phyloP scores from a whole-genome alignment of 352 stramenopile species.

The Plasmopara halstedii region DNA sequence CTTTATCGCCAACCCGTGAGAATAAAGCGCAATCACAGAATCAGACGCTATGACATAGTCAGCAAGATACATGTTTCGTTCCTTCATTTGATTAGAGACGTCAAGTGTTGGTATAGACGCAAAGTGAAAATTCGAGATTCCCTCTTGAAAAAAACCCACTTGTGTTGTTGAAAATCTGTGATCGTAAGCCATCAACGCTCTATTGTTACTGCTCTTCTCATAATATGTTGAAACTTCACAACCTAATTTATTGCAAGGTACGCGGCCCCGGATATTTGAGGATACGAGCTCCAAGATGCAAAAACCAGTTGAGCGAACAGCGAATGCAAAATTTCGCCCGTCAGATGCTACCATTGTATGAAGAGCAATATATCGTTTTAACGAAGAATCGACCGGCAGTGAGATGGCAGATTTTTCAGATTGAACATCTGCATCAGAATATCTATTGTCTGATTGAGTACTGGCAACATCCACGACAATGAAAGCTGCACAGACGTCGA shows the following conservation, averaged over 20 bases:
- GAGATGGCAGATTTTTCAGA: background rate
- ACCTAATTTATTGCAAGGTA: conserved; percentile 12
- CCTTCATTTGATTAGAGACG: background rate
- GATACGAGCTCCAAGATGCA: conserved; percentile 32
- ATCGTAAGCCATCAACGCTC: conserved; percentile 19
- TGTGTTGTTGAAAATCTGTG: conserved; percentile 19
- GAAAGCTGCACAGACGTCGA: conserved; percentile 28
- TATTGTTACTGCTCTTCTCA: background rate
- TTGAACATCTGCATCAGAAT: background rate
- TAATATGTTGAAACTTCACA: conserved; percentile 20
- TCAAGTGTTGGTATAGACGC: conserved; percentile 4
- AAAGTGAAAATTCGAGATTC: conserved; percentile 11
- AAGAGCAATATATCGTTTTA: conserved; percentile 26
- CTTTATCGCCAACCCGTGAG: conserved; percentile 24
- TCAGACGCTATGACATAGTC: conserved; percentile 18
- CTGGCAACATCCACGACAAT: conserved; percentile 6
- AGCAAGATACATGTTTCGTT: conserved; percentile 5
- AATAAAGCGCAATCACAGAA: conserved; percentile 23
- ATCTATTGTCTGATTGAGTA: background rate
- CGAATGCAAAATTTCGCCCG: conserved; percentile 22
- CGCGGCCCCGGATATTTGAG: conserved; percentile 13
- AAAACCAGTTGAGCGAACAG: conserved; percentile 34
- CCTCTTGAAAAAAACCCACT: conserved; percentile 22
- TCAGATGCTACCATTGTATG: conserved; percentile 9
- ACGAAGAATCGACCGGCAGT: conserved; percentile 20